Evolutionary conservation across 2,329 filamentous ascomycete genomes (phyloP), one percentile per base, ranked within the genome.

Genomic region (Aspergillus melleus): DNA sequence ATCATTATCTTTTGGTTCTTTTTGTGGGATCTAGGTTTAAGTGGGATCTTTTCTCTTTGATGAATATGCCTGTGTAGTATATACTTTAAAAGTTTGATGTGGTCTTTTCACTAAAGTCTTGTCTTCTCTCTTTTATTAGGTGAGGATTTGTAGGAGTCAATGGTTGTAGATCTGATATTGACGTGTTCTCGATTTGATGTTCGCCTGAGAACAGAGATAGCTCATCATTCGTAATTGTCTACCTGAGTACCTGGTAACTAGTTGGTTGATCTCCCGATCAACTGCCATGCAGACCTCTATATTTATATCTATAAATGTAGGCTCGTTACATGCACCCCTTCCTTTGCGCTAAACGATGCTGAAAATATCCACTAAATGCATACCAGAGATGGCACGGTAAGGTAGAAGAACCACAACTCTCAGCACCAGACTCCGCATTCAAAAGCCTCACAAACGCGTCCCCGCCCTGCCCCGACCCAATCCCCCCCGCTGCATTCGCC

Each of bases 381-480:
- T 2, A 36, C 12, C 2, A 29, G 26, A 29, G 6, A 26, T n/a
- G n/a, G n/a, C n/a, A n/a, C n/a, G n/a, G n/a, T n/a, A n/a, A n/a
- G n/a, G n/a, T n/a, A n/a, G n/a, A n/a, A n/a, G n/a, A n/a, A n/a
- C n/a, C n/a, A n/a, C n/a, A n/a, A n/a, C n/a, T n/a, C n/a, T n/a
- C n/a, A n/a, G n/a, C n/a, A n/a, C n/a, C n/a, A n/a, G n/a, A n/a
- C 55, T 78, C 77, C 26, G 71, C 73, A 67, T 80, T 80, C 61
- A 81, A 65, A 67, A 80, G 81, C 56, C 75, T 68, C 57, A 80
- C 76, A 74, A 81, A 81, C 6, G 77, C 77, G 69, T 78, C 76
- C 1, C 71, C 72, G 14, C 79, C 70, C 61, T 77, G 72, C 20
- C 74, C 74, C 51, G 64, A 54, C 14, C 63, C 64, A 54, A 80